Base-by-base conservation (phyloP, 2,329 filamentous ascomycete species). In the Neodidymelliopsis sp. region DNA sequence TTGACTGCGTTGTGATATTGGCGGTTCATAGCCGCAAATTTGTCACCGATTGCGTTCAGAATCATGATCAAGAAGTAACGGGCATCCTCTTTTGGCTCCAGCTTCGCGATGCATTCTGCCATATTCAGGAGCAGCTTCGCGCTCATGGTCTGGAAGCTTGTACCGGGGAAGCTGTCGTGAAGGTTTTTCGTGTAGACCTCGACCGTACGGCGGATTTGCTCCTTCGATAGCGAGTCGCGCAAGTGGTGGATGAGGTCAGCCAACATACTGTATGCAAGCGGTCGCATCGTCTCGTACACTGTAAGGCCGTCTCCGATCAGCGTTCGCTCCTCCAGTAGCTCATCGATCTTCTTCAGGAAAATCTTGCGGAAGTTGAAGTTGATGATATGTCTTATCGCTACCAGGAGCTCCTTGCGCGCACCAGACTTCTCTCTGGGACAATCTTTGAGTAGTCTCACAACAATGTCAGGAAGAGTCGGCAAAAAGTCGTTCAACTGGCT, bases 61-160 rank as follows among this genome's bases (percentile, higher is more conserved):
- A 99, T 97, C 85, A 96, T 94, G 67, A 99, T 91, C 53, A 99
- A 78, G 70, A 96, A 96, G 71, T 97, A 92, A 5, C 95, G 87
- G 18, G 94, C 94, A 71, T 99, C 93, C 31, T 88, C 85, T 76
- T 97, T 99, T 69, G 96, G 90, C 15, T 89, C 88, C 62, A 99
- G 83, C 72, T 93, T 96, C 1, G 92, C 90, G 66, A 99, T 99
- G 70, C 91, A 96, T 66, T 99, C 95, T 0, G 93, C 94, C 91
- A 99, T 95, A 71, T 99, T 99, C 10, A 99, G 79, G 1, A 99
- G 79, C 2, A 99, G 79, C 73, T 97, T 99, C 0, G 94, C 95
- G 63, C 94, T 97, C 94, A 99, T 99, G 0, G 94, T 99, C 73
- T 99, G 95, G 69, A 99, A 99, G 73, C 93, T 99, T 0, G 95